Base-by-base conservation (phyloP, 345 rosid genomes). In the Corchorus olitorius region DNA sequence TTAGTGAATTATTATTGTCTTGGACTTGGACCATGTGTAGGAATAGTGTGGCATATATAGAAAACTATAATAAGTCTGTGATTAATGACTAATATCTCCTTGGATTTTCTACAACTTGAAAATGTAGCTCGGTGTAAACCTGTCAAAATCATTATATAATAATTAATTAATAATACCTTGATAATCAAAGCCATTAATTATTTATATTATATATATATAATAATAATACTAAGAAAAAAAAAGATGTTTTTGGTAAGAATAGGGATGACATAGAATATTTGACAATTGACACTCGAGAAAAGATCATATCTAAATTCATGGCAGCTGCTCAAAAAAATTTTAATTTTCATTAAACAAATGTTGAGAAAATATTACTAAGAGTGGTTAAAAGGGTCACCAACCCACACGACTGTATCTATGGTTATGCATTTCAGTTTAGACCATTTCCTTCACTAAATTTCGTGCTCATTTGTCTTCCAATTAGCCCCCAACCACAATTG, bases 381-480 rank as follows among this genome's bases (percentile, higher is more conserved):
- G 91, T 86, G 76, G 93, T 88, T 88, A 87, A 88, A 79, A 83
- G 50, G 90, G 75, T 84, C 75, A 90, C 91, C 93, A 90, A 89
- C 86, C 89, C 84, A 16, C 75, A 81, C 65, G 88, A 88, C 89
- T 64, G 80, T 20, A 19, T 37, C 45, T 75, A 81, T 74, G 61
- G 76, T 81, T 69, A 77, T 60, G 68, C 80, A 77, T 79, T 83
- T 79, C 69, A 55, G 76, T 77, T 79, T 81, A 60, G 58, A 39
- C 55, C 46, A 69, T 72, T 58, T 39, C 67, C 55, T 62, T 22
- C 61, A 37, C 17, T 16, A 27, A 27, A 27, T 71, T 50, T 37
- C 4, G 4, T 6, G 33, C 5, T 67, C 41, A 19, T 73, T 56
- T 75, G 70, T 78, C 81, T 62, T 75, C 78, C 33, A 74, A 80